A percentile compares a stretch with the other conserved stretches of the same genome.
Evolutionary conservation across 129 eudicot species (phyloP).

Genomic region (Saussurea involucrata): DNA sequence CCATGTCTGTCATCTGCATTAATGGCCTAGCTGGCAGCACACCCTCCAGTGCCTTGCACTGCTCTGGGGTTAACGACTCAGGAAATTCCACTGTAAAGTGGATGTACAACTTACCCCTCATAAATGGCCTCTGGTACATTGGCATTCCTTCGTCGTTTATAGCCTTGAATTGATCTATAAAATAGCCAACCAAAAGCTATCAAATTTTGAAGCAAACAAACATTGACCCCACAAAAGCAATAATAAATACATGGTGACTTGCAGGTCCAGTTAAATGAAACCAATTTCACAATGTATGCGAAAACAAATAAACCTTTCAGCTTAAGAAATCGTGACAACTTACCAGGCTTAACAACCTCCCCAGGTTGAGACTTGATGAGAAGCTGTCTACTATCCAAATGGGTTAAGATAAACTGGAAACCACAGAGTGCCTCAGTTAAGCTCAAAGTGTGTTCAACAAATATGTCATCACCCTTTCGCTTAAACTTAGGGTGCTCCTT

Average conservation of each 20-base stretch:
- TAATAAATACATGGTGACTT: too few relatives aligned
- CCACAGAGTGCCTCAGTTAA: constrained; percentile 77
- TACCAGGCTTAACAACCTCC: constrained; percentile 68
- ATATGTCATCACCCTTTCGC: constrained; percentile 83
- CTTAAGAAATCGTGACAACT: too few relatives aligned
- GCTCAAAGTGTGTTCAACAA: constrained; percentile 67
- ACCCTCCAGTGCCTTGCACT: constrained; percentile 53
- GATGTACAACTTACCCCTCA: constrained; percentile 70
- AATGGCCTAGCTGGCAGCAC: constrained; percentile 56
- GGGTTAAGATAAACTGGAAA: constrained; percentile 59
- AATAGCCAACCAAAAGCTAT: too few relatives aligned
- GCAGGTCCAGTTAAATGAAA: too few relatives aligned
- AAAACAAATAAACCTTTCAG: too few relatives aligned
- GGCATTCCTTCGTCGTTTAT: constrained; percentile 90
- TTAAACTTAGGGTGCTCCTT: constrained; percentile 81
- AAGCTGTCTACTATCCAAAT: constrained; percentile 64
- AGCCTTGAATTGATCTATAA: constrained; percentile 76
- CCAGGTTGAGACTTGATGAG: constrained; percentile 70
- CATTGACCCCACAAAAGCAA: background rate
- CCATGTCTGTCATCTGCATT: constrained; percentile 59
- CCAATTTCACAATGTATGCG: background rate
- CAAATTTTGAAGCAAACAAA: too few relatives aligned
- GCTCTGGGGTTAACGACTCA: constrained; percentile 49
- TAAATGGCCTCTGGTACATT: constrained; percentile 64
- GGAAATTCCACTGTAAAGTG: constrained; percentile 78